Conservation (phyloP, 495 filamentous ascomycete genomes). For the Venustampulla echinocandica region DNA sequence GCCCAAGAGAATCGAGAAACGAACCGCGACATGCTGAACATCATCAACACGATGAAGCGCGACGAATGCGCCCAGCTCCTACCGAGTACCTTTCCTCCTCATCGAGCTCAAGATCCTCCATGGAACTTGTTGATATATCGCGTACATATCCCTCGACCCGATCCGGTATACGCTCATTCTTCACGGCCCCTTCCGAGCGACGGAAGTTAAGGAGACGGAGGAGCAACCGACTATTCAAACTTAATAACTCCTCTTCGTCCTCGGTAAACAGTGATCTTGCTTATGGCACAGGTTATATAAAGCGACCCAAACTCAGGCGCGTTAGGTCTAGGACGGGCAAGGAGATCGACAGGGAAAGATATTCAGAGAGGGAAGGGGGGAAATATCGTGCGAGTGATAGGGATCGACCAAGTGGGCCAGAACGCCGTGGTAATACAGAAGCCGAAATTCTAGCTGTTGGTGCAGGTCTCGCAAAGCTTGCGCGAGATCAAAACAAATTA, state of each 20-base stretch:
- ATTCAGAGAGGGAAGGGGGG: slow-evolving; percentile 5
- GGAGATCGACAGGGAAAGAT: slow-evolving; percentile 15
- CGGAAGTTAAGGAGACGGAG: slow-evolving; percentile 28
- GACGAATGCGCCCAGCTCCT: not conserved
- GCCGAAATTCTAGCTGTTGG: slow-evolving; percentile 24
- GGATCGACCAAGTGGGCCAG: not conserved
- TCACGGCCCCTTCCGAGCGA: slow-evolving; percentile 23
- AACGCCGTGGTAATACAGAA: slow-evolving; percentile 10
- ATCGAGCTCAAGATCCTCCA: slow-evolving; percentile 7
- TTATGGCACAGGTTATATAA: slow-evolving; percentile 46
- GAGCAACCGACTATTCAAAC: slow-evolving; percentile 34
- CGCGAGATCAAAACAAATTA: slow-evolving; percentile 18
- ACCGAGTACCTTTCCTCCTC: slow-evolving; percentile 6
- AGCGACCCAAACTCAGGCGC: slow-evolving; percentile 25
- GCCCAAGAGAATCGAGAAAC: not conserved
- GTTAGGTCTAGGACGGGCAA: slow-evolving; percentile 21
- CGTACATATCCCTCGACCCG: slow-evolving; percentile 14
- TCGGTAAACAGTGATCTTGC: slow-evolving; percentile 44
- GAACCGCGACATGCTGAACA: not conserved
- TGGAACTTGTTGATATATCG: slow-evolving; percentile 23
- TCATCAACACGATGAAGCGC: not conserved
- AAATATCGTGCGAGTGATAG: slow-evolving; percentile 4
- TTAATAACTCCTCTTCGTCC: slow-evolving; percentile 38
- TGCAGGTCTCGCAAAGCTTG: slow-evolving; percentile 22
- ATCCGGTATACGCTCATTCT: slow-evolving; percentile 19